These are phyloP conservation scores for Hondaea fermentalgiana DNA, from an alignment of 108 stramenopile species.

Conservation along the genomic window DNA sequence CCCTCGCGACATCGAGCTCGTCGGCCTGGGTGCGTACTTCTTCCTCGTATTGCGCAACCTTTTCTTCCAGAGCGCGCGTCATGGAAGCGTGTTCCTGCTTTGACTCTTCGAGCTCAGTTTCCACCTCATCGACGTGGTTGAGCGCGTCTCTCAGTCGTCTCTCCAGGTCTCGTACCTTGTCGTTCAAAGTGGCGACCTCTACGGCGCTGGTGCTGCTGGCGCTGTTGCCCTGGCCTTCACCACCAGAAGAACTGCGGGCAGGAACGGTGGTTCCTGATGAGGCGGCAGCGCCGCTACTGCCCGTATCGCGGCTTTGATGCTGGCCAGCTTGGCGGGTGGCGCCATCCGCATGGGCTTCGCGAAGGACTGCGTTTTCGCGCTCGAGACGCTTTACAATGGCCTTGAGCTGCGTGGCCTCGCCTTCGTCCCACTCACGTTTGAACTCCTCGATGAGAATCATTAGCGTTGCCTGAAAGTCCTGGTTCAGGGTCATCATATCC, in stretches of 20 bases:
- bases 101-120: not conserved
- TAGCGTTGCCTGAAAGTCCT: not conserved
- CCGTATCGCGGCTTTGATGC: too few relatives aligned
- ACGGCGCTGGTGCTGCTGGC: not conserved
- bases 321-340: too few relatives aligned
- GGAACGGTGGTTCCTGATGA: too few relatives aligned
- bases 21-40: not conserved
- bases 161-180: not conserved
- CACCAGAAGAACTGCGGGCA: too few relatives aligned
- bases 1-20: constrained; percentile 4
- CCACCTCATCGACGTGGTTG: not conserved
- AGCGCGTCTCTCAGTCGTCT: not conserved
- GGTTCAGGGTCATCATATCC: not conserved
- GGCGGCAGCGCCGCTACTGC: too few relatives aligned
- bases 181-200: not conserved
- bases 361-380: not conserved
- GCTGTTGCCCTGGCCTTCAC: too few relatives aligned
- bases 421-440: not conserved
- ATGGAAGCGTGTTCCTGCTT: not conserved
- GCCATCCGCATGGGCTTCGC: not conserved
- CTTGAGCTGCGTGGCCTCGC: not conserved
- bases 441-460: not conserved
- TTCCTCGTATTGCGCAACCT: not conserved
- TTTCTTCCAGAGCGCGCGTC: not conserved
- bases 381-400: not conserved